These are phyloP conservation scores for Acorus gramineus DNA, from an alignment of 106 monocot species.

Conservation along the genomic window DNA sequence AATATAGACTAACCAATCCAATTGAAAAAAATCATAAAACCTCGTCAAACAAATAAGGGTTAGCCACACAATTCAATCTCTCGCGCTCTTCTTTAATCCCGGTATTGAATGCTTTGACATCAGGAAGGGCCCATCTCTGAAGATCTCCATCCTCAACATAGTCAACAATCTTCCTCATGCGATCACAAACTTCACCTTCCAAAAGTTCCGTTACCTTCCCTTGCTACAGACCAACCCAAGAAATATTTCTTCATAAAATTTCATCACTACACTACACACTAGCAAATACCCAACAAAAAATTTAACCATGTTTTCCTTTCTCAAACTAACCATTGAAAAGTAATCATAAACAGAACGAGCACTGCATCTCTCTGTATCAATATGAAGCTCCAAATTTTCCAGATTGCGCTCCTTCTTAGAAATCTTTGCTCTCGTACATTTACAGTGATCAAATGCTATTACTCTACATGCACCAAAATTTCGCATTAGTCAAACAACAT, in stretches of 20 bases:
- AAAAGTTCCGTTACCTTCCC: background rate
- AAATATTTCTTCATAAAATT: background rate
- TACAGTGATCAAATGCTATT: constrained; percentile 68
- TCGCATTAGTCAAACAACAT: background rate
- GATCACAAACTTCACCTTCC: constrained; percentile 9
- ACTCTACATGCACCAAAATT: constrained; percentile 29
- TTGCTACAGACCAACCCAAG: background rate
- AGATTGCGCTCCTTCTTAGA: constrained; percentile 15
- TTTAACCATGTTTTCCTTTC: background rate
- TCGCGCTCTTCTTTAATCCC: constrained; percentile 49
- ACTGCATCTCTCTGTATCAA: constrained; percentile 46
- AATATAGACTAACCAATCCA: background rate
- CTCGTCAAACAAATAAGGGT: constrained; percentile 74
- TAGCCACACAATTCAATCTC: constrained; percentile 65
- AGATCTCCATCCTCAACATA: constrained; percentile 70
- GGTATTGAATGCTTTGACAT: constrained; percentile 44
- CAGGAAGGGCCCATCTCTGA: constrained; percentile 23
- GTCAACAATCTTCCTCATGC: constrained; percentile 28
- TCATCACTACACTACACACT: background rate
- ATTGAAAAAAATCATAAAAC: constrained; percentile 9
- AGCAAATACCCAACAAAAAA: background rate
- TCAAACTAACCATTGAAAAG: constrained; percentile 32
- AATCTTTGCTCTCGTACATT: constrained; percentile 26
- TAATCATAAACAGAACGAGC: constrained; percentile 48
- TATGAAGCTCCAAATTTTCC: constrained; percentile 48